A percentile compares a stretch with the other conserved stretches of the same genome.
Evolutionary conservation across 345 rosid species (phyloP).

Genomic region (Clausena lansium): DNA sequence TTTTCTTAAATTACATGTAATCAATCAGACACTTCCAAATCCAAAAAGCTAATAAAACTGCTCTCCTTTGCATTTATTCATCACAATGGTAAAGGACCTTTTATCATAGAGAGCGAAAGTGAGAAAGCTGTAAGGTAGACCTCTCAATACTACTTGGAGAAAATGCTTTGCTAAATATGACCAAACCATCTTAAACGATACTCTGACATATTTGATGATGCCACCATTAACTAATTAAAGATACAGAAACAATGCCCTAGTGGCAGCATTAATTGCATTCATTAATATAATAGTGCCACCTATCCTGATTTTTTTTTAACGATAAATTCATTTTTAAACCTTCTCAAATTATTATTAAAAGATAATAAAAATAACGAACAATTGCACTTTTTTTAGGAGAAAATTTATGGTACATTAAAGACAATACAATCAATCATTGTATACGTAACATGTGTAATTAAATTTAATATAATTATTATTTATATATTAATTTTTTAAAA

Average conservation of each 20-base stretch:
- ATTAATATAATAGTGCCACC: neutral
- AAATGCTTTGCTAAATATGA: too few relatives aligned
- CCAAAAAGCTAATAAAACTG: neutral
- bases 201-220: neutral
- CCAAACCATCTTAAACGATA: neutral
- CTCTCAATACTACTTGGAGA: too few relatives aligned
- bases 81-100: neutral
- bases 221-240: neutral
- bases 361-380: neutral
- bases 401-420: too few relatives aligned
- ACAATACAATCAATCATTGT: fast-evolving
- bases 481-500: too few relatives aligned
- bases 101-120: neutral
- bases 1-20: too few relatives aligned
- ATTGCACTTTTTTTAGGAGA: neutral
- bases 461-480: too few relatives aligned
- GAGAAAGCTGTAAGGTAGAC: too few relatives aligned
- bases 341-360: neutral
- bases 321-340: neutral
- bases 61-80: neutral
- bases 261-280: conserved; percentile 1
- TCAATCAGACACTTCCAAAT: too few relatives aligned
- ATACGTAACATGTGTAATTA: fast-evolving
- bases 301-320: too few relatives aligned
- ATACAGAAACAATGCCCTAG: neutral